A percentile compares a stretch with the other conserved stretches of the same genome.
Conservation (phyloP, 352 stramenopile species). For the Blastocystis sp. region DNA sequence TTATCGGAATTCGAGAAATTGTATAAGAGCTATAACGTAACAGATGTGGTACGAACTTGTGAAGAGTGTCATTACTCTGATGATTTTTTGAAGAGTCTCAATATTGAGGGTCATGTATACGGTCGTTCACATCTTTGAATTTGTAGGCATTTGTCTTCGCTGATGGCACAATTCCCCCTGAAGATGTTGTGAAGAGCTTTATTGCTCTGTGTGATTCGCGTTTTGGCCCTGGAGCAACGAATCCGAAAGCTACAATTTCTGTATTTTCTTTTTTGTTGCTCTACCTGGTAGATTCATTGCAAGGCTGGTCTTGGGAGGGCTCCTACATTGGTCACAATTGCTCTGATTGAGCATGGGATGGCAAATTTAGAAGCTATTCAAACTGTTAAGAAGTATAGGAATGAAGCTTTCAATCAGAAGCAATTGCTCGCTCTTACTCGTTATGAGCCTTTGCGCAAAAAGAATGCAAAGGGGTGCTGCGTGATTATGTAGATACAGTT, state of each 20-base stretch:
- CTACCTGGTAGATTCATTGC: slow-evolving; percentile 46
- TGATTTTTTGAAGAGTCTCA: slow-evolving; percentile 35
- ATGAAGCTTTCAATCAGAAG: slow-evolving; percentile 58
- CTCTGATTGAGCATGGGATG: slow-evolving; percentile 58
- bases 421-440: slow-evolving; percentile 15
- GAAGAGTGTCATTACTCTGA: slow-evolving; percentile 58
- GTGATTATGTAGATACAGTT: neutral
- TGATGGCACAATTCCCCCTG: slow-evolving; percentile 39
- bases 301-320: slow-evolving; percentile 58
- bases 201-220: slow-evolving; percentile 36
- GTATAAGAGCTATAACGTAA: slow-evolving; percentile 57
- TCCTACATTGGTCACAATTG: slow-evolving; percentile 54
- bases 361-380: slow-evolving; percentile 57
- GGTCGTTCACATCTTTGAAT: neutral
- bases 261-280: neutral
- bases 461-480: neutral
- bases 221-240: slow-evolving; percentile 17
- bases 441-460: slow-evolving; percentile 22
- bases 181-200: slow-evolving; percentile 46
- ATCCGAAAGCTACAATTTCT: slow-evolving; percentile 57
- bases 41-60: slow-evolving; percentile 56
- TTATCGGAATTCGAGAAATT: slow-evolving; percentile 45
- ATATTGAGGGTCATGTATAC: slow-evolving; percentile 55
- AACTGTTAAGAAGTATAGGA: slow-evolving; percentile 53
- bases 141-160: slow-evolving; percentile 42